Evolutionary conservation across 495 filamentous ascomycete genomes (phyloP), one percentile per base, ranked within the genome.

Genomic region (Amphirosellinia nigrospora): DNA sequence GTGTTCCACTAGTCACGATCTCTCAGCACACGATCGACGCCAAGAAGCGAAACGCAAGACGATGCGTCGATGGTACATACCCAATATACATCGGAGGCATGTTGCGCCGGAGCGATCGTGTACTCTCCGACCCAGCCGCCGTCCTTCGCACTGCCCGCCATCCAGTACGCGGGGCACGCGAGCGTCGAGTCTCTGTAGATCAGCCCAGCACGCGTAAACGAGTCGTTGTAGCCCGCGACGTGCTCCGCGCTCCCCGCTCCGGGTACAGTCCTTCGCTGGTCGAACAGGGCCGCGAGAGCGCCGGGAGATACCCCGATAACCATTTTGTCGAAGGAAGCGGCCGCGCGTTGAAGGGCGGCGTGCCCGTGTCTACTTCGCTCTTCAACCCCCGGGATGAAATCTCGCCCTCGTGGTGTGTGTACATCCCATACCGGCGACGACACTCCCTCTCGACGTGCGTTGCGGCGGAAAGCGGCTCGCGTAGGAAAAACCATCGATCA

Each of bases 371-470:
- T 5, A 36, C 9, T 0, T 2, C 10, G n/a, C 74, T 78, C 11
- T 78, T 68, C 6, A 89, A 69, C 0, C 85, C 86, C 0, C 0
- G 88, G 84, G 30, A 88, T 79, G 73, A 91, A 90, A 60, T 86
- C 73, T 88, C 82, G 26, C 79, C 88, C 74, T 90, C 88, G 70
- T 88, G 84, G 81, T 81, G 71, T 90, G n/a, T 90, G 72, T 89
- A 89, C 80, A 86, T 85, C 4, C 82, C 81, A 67, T 84, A 86
- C 9, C 80, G 46, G 75, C 74, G 7, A 87, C 83, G 7, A 81
- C 81, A 56, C 86, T 82, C 39, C 89, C 78, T 74, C 58, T 38
- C 77, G 76, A 2, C 59, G 66, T 0, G 83, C n/a, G 64, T 46
- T 3, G 86, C 84, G 8, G 82, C 66, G 8, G 82, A 82, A 6